A percentile compares a stretch with the other conserved stretches of the same genome.
These are phyloP conservation scores for Orbilia quercus DNA, from an alignment of 2,329 filamentous ascomycete genomes.

Conservation along the genomic window DNA sequence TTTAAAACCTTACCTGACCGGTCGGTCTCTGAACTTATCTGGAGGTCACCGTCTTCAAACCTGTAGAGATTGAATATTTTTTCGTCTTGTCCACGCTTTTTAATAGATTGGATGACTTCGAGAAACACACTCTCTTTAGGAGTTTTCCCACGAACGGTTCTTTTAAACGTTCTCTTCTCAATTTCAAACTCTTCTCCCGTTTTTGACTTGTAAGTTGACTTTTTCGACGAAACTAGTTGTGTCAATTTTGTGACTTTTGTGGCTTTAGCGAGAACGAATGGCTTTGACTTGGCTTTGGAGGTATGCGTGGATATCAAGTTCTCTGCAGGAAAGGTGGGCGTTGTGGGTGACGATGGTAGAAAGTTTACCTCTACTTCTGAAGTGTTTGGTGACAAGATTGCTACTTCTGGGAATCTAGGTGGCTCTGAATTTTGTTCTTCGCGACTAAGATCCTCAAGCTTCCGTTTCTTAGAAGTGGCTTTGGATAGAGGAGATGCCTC, in stretches of 20 bases:
- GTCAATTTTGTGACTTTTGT: conserved; percentile 31
- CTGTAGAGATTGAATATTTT: conserved; percentile 22
- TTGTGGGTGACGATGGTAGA: background rate
- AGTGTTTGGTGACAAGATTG: background rate
- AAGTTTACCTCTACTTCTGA: no score
- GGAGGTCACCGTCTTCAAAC: conserved; percentile 22
- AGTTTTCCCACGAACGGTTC: conserved; percentile 13
- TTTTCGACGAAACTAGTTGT: conserved; percentile 9
- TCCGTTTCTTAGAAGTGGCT: conserved; percentile 8
- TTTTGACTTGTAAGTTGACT: background rate
- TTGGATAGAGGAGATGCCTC: background rate
- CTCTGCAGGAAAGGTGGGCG: conserved; percentile 19
- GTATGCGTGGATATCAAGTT: conserved; percentile 40
- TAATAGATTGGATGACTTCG: conserved; percentile 29
- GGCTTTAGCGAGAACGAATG: conserved; percentile 32
- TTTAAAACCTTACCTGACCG: conserved; percentile 1
- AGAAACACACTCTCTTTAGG: conserved; percentile 8
- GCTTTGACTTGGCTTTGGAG: conserved; percentile 21
- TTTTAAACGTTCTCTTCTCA: conserved; percentile 24
- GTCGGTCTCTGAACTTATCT: background rate
- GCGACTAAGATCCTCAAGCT: background rate
- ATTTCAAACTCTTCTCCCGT: conserved; percentile 14
- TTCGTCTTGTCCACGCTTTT: conserved; percentile 12
- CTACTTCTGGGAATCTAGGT: no score
- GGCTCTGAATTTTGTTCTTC: background rate